Base-by-base conservation (phyloP, 371 early-diverging fungal species). In the Mucor plumbeus region DNA sequence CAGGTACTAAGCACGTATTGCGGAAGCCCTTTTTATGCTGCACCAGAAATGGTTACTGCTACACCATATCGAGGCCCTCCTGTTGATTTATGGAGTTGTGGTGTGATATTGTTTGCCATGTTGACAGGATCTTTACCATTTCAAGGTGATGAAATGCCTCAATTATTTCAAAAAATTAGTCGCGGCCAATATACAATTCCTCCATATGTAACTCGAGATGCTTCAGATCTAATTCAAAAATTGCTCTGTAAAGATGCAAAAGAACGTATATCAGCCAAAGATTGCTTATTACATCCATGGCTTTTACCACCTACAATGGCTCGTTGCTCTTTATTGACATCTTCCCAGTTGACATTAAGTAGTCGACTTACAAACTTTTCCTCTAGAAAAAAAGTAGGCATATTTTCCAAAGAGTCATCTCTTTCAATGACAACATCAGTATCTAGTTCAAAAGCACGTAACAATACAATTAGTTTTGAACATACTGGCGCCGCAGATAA, bases 1-100 rank as follows among this genome's bases (percentile, higher is more conserved):
- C 86, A 91, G 58, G 83, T 91, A 55, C 78, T 98, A 50, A 90
- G 89, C 47, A 99, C 98, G 1, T 98, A 95, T 75, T 99, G 98
- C 67, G 98, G 98, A 0, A 93, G 93, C 43, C 90, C 94, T 0
- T 95, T 95, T 71, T 96, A 95, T 71, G 96, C 96, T 10, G 94
- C 95, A 1, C 95, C 95, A 0, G 91, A 92, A 71, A 88, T 93
- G 85, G 90, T 93, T 8, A 84, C 86, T 7, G 91, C 91, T 8
- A 87, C 89, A 11, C 84, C 85, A 7, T 92, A 94, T 64, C 74
- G 71, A 34, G 95, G 92, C 0, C 92, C 92, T 11, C 90, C 91
- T 47, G 88, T 88, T 4, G 94, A 94, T 73, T 76, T 93, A 48
- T 93, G 93, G 93, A 87, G 87, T 48, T 75, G 89, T 71, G 96